These are phyloP conservation scores for Halophytophthora batemanensis DNA, from an alignment of 352 stramenopile genomes.

Conservation along the genomic window DNA sequence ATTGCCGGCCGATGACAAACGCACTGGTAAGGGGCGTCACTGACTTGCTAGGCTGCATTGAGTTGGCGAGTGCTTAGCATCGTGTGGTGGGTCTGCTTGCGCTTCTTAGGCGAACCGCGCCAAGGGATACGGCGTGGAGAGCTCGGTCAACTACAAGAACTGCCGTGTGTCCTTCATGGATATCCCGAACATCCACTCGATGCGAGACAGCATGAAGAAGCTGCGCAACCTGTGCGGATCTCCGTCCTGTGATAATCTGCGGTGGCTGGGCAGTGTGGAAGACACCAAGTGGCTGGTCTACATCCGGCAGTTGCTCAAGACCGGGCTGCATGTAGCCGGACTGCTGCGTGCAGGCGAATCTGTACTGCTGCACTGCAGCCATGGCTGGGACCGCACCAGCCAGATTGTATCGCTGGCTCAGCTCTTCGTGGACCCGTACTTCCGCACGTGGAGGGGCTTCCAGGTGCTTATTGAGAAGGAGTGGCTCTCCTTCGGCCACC, in stretches of 20 bases:
- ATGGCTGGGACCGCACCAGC: conserved; percentile 88
- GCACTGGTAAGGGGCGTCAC: conserved; percentile 36
- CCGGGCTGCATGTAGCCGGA: conserved; percentile 88
- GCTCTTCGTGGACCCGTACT: conserved; percentile 75
- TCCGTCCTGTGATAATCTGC: conserved; percentile 89
- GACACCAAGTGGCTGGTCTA: conserved; percentile 97
- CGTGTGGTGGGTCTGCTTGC: background rate
- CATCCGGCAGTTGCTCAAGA: conserved; percentile 92
- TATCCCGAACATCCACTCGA: conserved; percentile 98
- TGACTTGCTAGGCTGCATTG: conserved; percentile 43
- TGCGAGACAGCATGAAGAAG: conserved; percentile 91
- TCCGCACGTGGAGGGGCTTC: conserved; percentile 74
- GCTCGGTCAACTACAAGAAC: conserved; percentile 94
- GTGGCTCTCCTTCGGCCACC: conserved; percentile 79
- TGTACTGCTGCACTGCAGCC: conserved; percentile 79
- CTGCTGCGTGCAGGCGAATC: conserved; percentile 88
- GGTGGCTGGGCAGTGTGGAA: conserved; percentile 91
- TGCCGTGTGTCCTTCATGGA: conserved; percentile 96
- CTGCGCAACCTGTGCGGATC: conserved; percentile 70
- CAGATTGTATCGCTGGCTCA: conserved; percentile 83
- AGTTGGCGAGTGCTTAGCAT: background rate
- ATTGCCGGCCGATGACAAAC: conserved; percentile 81
- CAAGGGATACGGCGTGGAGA: conserved; percentile 95
- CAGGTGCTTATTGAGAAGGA: conserved; percentile 85
- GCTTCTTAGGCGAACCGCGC: conserved; percentile 63